Evolutionary conservation across 2,329 filamentous ascomycete genomes (phyloP).

Genomic region (Claviceps humidiphila): DNA sequence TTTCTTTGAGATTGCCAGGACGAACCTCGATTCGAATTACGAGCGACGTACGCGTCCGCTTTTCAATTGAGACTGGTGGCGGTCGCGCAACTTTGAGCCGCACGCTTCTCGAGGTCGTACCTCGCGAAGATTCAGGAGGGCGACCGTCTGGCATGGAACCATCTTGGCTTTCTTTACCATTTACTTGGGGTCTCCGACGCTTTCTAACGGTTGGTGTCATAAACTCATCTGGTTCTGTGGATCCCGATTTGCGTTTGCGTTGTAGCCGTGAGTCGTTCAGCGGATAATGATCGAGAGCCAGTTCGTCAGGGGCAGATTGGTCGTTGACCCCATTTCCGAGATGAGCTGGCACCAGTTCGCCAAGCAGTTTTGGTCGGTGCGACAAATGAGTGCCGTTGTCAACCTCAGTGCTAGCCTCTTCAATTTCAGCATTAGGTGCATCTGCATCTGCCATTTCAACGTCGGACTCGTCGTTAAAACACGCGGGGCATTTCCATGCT

Average conservation of each 20-base stretch:
- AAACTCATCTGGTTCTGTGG: constrained; percentile 47
- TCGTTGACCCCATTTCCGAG: constrained; percentile 27
- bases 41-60: constrained; percentile 20
- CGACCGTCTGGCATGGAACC: constrained; percentile 19
- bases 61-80: constrained; percentile 28
- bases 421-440: constrained; percentile 13
- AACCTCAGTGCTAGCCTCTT: constrained; percentile 13
- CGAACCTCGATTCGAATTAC: constrained; percentile 24
- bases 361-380: constrained; percentile 28
- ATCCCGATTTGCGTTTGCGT: constrained; percentile 74
- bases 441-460: constrained; percentile 13
- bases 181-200: constrained; percentile 34
- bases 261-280: constrained; percentile 66
- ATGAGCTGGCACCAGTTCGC: not conserved
- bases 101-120: constrained; percentile 39
- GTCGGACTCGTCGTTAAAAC: constrained; percentile 20
- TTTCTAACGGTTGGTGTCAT: constrained; percentile 37
- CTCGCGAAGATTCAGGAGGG: constrained; percentile 15
- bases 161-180: constrained; percentile 26
- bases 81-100: constrained; percentile 36
- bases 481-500: constrained; percentile 40
- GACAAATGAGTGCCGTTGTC: constrained; percentile 16
- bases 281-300: constrained; percentile 58
- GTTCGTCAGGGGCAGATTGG: constrained; percentile 64
- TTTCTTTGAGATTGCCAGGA: constrained; percentile 25